These are phyloP conservation scores for Mallotus nudiflorus DNA, from an alignment of 345 rosid genomes.

Conservation along the genomic window DNA sequence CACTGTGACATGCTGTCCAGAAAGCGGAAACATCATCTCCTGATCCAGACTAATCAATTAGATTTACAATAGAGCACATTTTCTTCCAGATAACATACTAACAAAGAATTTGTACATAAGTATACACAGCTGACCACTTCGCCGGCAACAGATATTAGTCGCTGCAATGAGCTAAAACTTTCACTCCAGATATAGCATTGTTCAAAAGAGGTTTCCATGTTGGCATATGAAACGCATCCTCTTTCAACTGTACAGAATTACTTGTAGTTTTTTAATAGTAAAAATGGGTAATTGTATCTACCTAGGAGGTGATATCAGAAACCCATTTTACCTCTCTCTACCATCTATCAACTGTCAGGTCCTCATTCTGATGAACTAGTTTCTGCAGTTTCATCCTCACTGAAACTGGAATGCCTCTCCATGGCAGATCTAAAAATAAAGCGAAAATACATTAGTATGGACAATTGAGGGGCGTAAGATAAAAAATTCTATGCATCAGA, in stretches of 20 bases:
- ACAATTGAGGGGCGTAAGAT: too few relatives aligned
- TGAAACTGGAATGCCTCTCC: constrained; percentile 59
- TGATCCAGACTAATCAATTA: neutral
- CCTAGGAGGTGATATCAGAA: neutral
- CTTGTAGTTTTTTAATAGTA: neutral
- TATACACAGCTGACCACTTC: constrained; percentile 22
- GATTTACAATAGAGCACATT: constrained; percentile 3
- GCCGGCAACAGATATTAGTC: neutral
- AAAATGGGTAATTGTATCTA: neutral
- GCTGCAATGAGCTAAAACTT: constrained; percentile 10
- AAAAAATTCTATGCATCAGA: neutral
- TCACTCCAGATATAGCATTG: constrained; percentile 2
- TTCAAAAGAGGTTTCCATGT: constrained; percentile 21
- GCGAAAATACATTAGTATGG: neutral
- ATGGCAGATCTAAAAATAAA: constrained; percentile 39
- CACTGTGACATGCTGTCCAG: too few relatives aligned
- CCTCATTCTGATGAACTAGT: constrained; percentile 55
- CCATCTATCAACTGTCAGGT: neutral
- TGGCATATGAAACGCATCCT: neutral
- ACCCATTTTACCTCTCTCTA: constrained; percentile 10
- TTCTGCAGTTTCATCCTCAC: constrained; percentile 70
- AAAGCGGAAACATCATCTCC: constrained; percentile 2
- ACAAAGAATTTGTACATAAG: constrained; percentile 22
- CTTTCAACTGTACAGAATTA: constrained; percentile 24
- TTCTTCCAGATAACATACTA: neutral